Percentiles rank a stretch among this genome's conserved stretches.
These are phyloP conservation scores for Talaromyces sp. DNA, from an alignment of 2,329 filamentous ascomycete species.

Conservation along the genomic window DNA sequence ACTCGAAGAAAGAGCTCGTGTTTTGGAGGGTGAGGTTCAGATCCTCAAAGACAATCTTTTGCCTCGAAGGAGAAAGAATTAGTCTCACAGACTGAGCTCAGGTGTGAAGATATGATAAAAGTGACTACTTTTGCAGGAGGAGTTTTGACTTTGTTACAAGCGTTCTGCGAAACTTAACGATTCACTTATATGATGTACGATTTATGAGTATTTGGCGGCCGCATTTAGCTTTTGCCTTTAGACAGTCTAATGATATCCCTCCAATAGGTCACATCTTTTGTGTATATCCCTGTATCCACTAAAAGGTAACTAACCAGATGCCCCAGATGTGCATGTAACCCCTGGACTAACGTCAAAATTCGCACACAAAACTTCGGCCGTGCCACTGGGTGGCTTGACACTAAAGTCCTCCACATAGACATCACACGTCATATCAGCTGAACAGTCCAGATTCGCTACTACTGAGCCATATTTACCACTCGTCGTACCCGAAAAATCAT, in stretches of 20 bases:
- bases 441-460: conserved; percentile 40
- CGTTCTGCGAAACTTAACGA: background rate
- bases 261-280: background rate
- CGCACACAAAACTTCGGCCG: conserved; percentile 33
- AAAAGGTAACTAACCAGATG: conserved; percentile 28
- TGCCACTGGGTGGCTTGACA: conserved; percentile 34
- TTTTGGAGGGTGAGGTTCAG: conserved; percentile 3
- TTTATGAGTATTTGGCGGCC: background rate
- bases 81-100: background rate
- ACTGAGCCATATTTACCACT: conserved; percentile 35
- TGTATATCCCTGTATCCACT: background rate
- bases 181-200: conserved; percentile 2
- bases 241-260: background rate
- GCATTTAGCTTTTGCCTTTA: background rate
- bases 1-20: conserved; percentile 4
- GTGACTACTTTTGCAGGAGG: background rate
- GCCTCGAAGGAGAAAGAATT: background rate
- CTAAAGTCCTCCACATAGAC: conserved; percentile 33
- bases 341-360: conserved; percentile 33
- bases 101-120: conserved; percentile 4
- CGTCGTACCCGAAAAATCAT: conserved; percentile 39
- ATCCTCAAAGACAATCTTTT: conserved; percentile 14
- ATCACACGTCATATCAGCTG: conserved; percentile 37
- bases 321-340: conserved; percentile 33
- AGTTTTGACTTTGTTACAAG: background rate